Conservation (phyloP, 1,139 yeast species). For the Scheffersomyces insectosa region DNA sequence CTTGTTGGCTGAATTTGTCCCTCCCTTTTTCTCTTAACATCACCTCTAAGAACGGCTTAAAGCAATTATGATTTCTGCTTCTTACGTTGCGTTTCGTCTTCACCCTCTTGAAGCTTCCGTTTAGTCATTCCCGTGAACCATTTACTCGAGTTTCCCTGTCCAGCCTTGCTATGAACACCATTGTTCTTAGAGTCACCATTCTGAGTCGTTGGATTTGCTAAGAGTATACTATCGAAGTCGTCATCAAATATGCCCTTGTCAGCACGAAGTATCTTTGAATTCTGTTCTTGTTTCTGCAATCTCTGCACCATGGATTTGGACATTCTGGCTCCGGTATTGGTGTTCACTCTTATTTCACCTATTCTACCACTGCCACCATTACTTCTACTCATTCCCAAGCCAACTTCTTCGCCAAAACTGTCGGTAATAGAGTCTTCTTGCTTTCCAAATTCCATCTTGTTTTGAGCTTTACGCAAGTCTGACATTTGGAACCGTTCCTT, state of each 20-base stretch:
- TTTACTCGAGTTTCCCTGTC: constrained; percentile 9
- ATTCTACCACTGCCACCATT: constrained; percentile 24
- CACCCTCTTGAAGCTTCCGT: constrained; percentile 8
- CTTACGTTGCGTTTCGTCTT: not conserved
- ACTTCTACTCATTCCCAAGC: constrained; percentile 70
- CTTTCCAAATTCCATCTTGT: constrained; percentile 80
- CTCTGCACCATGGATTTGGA: constrained; percentile 55
- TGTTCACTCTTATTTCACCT: constrained; percentile 39
- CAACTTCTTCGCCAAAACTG: constrained; percentile 77
- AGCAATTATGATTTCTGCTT: not conserved
- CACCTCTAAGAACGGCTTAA: too few species aligned
- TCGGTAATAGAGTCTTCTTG: constrained; percentile 64
- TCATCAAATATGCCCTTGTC: constrained; percentile 14
- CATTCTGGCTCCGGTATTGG: constrained; percentile 51
- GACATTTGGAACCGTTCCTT: constrained; percentile 82
- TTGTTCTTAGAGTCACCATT: constrained; percentile 3
- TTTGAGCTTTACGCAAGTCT: constrained; percentile 79
- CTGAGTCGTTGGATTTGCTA: constrained; percentile 6
- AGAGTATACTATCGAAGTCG: constrained; percentile 16
- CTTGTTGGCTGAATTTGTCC: too few species aligned
- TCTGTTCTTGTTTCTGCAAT: constrained; percentile 21
- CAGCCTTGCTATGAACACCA: constrained; percentile 4
- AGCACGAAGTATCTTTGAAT: not conserved
- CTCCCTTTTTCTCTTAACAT: too few species aligned
- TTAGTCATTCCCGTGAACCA: constrained; percentile 26